Base-by-base conservation (phyloP, 2,329 filamentous ascomycete genomes). In the Rachicladosporium sp. region DNA sequence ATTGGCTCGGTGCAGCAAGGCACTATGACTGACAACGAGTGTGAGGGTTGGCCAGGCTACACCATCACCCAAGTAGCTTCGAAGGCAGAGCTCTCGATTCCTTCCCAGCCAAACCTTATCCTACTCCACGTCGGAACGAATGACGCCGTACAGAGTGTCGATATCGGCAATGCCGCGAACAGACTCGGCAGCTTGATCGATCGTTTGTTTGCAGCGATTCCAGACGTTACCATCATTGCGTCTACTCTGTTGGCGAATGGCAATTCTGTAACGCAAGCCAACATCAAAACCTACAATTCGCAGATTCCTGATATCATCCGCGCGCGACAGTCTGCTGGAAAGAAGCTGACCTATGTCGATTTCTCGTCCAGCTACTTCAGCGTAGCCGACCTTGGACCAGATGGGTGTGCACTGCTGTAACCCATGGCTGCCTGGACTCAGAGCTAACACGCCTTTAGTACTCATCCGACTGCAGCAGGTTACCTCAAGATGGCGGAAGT, bases 401-500 rank as follows among this genome's bases (percentile, higher is more conserved):
- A 19, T 19, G 15, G 15, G 15, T 19, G 5, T 5, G 15, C 15
- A 19, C 15, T 19, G 15, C 15, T 19, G 15, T 3, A 19, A 19
- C 15, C 15, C 15, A 19, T 5, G n/a, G n/a, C n/a, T n/a, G n/a
- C n/a, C n/a, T n/a, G n/a, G n/a, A n/a, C n/a, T n/a, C n/a, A n/a
- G n/a, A n/a, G n/a, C n/a, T n/a, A n/a, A n/a, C n/a, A n/a, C n/a
- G n/a, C n/a, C n/a, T n/a, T n/a, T n/a, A 35, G 42, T 6, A 35
- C 36, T 3, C 42, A 44, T 12, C 42, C 42, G 6, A 38, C 30
- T 6, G 34, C 37, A 7, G n/a, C 21, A 4, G 42, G 42, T 2
- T 44, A 44, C 29, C 10, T 35, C 10, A 44, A 44, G 31, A 44
- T 42, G 42, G 39, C 42, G 10, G 33, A 35, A 10, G 15, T 43